These are phyloP conservation scores for Vigna mungo DNA, from an alignment of 306 rosid species.

Conservation along the genomic window DNA sequence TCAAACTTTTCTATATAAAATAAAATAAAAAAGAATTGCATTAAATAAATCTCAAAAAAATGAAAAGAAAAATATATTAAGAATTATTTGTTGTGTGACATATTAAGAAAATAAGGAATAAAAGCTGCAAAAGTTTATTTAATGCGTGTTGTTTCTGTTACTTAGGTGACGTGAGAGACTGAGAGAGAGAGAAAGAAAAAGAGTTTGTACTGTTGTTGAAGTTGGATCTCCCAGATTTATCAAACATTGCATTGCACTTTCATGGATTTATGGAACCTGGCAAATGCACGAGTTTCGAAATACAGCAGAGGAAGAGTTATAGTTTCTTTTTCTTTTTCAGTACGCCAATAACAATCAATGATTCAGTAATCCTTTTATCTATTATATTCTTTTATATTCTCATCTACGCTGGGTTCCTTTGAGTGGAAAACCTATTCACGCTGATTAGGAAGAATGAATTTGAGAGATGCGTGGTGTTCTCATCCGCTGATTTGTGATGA, in stretches of 20 bases:
- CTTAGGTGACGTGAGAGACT: background rate
- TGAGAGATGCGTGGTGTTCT: too few species aligned
- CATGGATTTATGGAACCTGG: conserved; percentile 32
- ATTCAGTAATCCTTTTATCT: too few species aligned
- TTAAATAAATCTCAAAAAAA: too few species aligned
- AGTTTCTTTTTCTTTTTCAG: conserved; percentile 18
- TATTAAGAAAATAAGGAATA: background rate
- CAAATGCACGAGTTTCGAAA: conserved; percentile 18
- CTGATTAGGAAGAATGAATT: too few species aligned
- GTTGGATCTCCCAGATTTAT: conserved; percentile 6
- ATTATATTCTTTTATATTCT: too few species aligned
- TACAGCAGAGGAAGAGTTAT: background rate
- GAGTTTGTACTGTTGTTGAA: background rate
- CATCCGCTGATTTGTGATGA: too few species aligned
- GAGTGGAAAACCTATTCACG: too few species aligned
- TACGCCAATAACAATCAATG: too few species aligned
- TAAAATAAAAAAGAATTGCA: too few species aligned
- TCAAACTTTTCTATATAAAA: too few species aligned
- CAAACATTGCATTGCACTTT: conserved; percentile 8
- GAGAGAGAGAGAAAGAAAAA: conserved; percentile 4
- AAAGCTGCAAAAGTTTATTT: conserved; percentile 2
- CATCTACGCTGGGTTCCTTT: too few species aligned
- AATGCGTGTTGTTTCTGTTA: conserved; percentile 1
- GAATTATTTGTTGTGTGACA: background rate
- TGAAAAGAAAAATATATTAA: too few species aligned